A percentile compares a stretch with the other conserved stretches of the same genome.
phyloP scores from a whole-genome alignment of 208 protist species.

The Wallacemonas rigidus region DNA sequence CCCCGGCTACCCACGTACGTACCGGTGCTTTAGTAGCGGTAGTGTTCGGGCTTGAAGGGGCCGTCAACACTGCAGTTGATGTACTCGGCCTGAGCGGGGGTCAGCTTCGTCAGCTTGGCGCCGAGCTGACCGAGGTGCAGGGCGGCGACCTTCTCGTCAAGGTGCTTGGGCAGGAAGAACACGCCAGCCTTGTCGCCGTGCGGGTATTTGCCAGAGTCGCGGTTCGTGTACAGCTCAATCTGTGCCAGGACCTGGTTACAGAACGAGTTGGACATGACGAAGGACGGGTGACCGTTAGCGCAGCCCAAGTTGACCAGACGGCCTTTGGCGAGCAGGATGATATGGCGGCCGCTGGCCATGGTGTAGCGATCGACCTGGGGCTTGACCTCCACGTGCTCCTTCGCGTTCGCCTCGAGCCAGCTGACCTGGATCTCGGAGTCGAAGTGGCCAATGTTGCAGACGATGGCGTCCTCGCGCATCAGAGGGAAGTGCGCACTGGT shows the following conservation, averaged over 20 bases:
- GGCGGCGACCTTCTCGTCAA: slow-evolving; percentile 99
- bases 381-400: slow-evolving; percentile 98
- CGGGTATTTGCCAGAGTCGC: slow-evolving; percentile 93
- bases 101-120: slow-evolving; percentile 97
- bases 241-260: slow-evolving; percentile 99
- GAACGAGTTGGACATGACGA: slow-evolving; percentile 99
- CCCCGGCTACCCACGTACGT: too few relatives aligned
- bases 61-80: slow-evolving; percentile 96
- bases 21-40: slow-evolving; percentile 96
- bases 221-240: slow-evolving; percentile 97
- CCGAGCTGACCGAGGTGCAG: slow-evolving; percentile 97
- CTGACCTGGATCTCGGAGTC: slow-evolving; percentile 99
- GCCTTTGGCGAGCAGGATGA: slow-evolving; percentile 97
- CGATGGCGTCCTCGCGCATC: slow-evolving; percentile 99
- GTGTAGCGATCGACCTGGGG: slow-evolving; percentile 98
- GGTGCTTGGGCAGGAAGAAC: slow-evolving; percentile 97
- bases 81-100: slow-evolving; percentile 97
- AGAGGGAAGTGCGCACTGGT: slow-evolving; percentile 94
- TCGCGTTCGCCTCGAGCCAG: slow-evolving; percentile 92
- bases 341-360: slow-evolving; percentile 94
- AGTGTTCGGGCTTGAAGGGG: slow-evolving; percentile 98
- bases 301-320: slow-evolving; percentile 99
- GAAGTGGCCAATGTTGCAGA: slow-evolving; percentile 99
- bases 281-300: slow-evolving; percentile 99
- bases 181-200: slow-evolving; percentile 91